Base-by-base conservation (phyloP, 306 rosid genomes). In the Calophaca sinica region DNA sequence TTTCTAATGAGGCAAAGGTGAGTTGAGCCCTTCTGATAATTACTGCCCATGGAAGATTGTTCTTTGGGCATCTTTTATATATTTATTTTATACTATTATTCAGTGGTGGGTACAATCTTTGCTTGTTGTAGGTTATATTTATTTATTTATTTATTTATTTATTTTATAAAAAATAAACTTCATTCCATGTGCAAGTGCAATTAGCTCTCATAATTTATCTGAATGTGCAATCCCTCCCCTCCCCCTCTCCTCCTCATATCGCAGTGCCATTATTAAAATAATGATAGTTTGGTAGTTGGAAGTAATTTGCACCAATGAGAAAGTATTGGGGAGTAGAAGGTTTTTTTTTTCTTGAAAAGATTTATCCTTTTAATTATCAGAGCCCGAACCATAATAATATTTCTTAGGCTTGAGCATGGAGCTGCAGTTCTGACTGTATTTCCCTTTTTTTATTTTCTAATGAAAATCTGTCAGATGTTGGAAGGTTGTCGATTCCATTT, bases 1-100 rank as follows among this genome's bases (percentile, higher is more conserved):
- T 96, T 63, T 90, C 98, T 68, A 96, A 84, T 31, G 99, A 96
- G 87, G 99, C 98, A 15, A 96, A 92, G 96, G 99, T 96, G 82
- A 84, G 89, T 83, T 73, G 41, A 70, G 63, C 67, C 76, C 44
- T 62, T 58, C 61, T 38, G 7, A 42, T 49, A 31, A 41, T 70
- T 70, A 20, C 68, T 70, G 36, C 74, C 57, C 29, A 9, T 57
- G 52, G 44, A 58, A 49, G 28, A 12, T 70, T 55, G 12, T 14
- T 53, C 59, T 44, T 32, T 63, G 41, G 20, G 48, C 36, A 9
- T 46, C 9, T 5, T 31, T 38, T 74, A 69, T 68, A 51, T 35
- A 57, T 73, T 73, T 35, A 5, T 60, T 48, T 52, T 68, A 61
- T 73, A 20, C 41, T 38, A 46, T 5, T 38, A 70, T 76, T 63